Percentiles rank a stretch among this genome's conserved stretches.
Conservation (phyloP, 179 eudicot genomes). For the Beta corolliflora region DNA sequence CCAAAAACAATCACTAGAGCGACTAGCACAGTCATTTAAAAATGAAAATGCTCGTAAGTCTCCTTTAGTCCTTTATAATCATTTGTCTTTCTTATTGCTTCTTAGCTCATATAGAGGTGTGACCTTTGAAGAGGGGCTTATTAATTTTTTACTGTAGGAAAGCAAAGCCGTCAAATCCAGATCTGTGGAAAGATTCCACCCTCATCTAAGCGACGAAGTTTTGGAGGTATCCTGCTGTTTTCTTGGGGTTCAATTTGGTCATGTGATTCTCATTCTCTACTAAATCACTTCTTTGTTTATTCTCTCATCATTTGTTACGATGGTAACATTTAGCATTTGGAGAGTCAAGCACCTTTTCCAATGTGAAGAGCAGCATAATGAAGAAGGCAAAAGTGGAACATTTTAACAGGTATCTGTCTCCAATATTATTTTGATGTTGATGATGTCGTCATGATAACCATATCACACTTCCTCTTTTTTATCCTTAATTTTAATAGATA, state of each 20-base stretch:
- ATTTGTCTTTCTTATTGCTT: neutral
- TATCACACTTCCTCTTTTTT: neutral
- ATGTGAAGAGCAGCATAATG: constrained; percentile 77
- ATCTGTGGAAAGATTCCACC: constrained; percentile 79
- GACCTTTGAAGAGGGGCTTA: neutral
- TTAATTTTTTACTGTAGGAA: constrained; percentile 39
- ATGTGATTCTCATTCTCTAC: neutral
- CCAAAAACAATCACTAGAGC: constrained; percentile 49
- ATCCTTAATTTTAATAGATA: neutral
- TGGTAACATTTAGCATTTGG: constrained; percentile 50
- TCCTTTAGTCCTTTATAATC: neutral
- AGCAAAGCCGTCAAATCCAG: constrained; percentile 76
- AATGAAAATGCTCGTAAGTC: constrained; percentile 69
- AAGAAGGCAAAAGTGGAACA: constrained; percentile 80
- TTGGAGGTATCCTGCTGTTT: constrained; percentile 55
- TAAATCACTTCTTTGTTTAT: neutral
- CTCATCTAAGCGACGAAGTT: constrained; percentile 64
- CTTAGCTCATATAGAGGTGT: neutral
- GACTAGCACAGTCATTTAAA: constrained; percentile 54
- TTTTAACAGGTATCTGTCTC: constrained; percentile 54
- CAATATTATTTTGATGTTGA: neutral
- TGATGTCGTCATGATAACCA: neutral
- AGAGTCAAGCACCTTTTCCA: constrained; percentile 50
- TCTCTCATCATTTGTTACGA: constrained; percentile 5
- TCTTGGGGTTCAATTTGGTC: constrained; percentile 14